Percentiles rank a stretch among this genome's conserved stretches.
phyloP scores from a whole-genome alignment of 345 rosid species.

The Mallotus nudiflorus region DNA sequence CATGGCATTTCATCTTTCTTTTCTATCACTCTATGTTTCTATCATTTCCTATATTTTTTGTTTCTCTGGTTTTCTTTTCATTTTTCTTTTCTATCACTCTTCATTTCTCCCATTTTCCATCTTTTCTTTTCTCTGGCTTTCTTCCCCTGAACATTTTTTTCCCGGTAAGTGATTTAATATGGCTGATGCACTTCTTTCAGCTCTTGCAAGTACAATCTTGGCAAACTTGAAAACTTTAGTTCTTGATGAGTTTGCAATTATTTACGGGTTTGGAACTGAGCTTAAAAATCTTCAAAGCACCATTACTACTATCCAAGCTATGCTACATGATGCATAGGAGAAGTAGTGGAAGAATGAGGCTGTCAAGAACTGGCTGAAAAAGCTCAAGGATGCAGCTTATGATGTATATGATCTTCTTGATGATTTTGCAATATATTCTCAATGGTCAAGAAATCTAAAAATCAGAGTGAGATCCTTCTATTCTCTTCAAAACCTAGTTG shows the following conservation, averaged over 20 bases:
- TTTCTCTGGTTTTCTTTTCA: no score
- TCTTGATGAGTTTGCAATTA: not conserved
- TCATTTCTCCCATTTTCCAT: no score
- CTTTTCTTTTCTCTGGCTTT: no score
- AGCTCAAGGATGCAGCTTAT: no score
- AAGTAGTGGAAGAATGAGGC: conserved; percentile 2
- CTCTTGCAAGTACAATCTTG: not conserved
- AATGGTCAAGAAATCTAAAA: not conserved
- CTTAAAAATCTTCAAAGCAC: no score
- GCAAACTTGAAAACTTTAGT: not conserved
- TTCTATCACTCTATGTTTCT: no score
- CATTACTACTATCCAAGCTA: not conserved
- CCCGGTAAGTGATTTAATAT: not conserved
- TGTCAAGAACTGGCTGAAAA: conserved; percentile 2
- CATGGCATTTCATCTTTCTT: no score
- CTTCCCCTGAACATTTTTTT: no score
- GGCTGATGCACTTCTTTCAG: conserved; percentile 12
- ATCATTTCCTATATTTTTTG: no score
- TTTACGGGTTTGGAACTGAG: not conserved
- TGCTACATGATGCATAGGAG: conserved; percentile 16
- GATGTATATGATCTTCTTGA: conserved; percentile 7
- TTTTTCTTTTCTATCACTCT: no score
- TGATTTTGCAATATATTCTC: not conserved
- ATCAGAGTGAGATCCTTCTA: not conserved
- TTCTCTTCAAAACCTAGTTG: no score